A percentile compares a stretch with the other conserved stretches of the same genome.
Evolutionary conservation across 805 yeast genomes (phyloP).

Genomic region (Candida nanaspora): DNA sequence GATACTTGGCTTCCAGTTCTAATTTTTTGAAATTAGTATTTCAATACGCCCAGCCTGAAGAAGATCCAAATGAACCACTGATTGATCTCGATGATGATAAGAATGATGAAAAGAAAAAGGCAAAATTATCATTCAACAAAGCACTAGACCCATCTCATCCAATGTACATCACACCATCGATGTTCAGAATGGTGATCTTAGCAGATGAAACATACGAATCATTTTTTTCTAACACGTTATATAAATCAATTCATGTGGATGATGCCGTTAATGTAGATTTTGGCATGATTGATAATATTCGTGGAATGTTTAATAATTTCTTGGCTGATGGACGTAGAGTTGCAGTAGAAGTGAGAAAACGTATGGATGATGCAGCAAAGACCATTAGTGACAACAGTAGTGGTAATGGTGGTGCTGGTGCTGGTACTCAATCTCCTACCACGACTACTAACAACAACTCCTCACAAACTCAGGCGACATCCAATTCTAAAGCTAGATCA

Average conservation of each 20-base stretch:
- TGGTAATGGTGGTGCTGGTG: no score
- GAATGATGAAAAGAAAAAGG: slow-evolving; percentile 18
- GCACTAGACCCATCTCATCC: slow-evolving; percentile 81
- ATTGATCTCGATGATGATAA: slow-evolving; percentile 36
- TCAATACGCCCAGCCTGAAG: slow-evolving; percentile 78
- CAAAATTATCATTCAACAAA: slow-evolving; percentile 52
- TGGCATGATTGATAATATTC: slow-evolving; percentile 45
- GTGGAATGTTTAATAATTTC: slow-evolving; percentile 86
- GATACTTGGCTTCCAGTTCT: slow-evolving; percentile 84
- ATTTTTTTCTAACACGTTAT: slow-evolving; percentile 64
- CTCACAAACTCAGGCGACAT: no score
- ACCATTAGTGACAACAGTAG: slow-evolving; percentile 2
- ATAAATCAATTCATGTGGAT: slow-evolving; percentile 60
- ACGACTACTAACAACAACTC: no score
- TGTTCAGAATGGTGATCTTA: slow-evolving; percentile 87
- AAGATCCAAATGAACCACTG: slow-evolving; percentile 32
- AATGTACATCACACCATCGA: slow-evolving; percentile 67
- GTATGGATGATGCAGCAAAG: slow-evolving; percentile 68
- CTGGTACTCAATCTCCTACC: no score
- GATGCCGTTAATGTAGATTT: slow-evolving; percentile 36
- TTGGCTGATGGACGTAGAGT: slow-evolving; percentile 90
- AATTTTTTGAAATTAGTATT: slow-evolving; percentile 81
- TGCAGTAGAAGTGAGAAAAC: slow-evolving; percentile 80
- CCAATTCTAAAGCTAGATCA: slow-evolving; percentile 6
- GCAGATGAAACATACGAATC: slow-evolving; percentile 93